Conservation (phyloP, 2,329 filamentous ascomycete species). For the Aspergillus japonicus region DNA sequence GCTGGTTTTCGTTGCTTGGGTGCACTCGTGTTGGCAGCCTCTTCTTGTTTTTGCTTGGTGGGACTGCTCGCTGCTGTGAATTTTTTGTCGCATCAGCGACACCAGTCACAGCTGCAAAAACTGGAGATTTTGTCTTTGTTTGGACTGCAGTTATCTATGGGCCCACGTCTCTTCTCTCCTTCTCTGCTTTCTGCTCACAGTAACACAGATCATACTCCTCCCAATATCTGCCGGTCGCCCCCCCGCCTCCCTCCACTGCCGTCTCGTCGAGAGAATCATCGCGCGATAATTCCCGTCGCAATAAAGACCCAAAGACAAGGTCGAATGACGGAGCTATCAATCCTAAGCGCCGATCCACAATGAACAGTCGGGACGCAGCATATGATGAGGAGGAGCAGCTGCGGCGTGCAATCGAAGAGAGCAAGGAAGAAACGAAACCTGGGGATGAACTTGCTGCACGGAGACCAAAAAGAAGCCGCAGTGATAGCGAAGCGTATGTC, state of each 20-base stretch:
- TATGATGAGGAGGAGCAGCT: conserved; percentile 94
- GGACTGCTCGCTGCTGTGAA: background rate
- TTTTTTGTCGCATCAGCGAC: background rate
- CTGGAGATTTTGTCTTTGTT: background rate
- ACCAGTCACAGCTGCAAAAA: background rate
- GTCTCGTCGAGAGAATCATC: conserved; percentile 46
- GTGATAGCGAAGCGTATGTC: conserved; percentile 91
- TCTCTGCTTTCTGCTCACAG: conserved; percentile 31
- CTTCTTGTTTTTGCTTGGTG: background rate
- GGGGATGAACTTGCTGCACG: conserved; percentile 57
- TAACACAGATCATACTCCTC: conserved; percentile 59
- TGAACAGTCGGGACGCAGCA: conserved; percentile 93
- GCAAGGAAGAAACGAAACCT: conserved; percentile 72
- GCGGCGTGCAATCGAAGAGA: conserved; percentile 87
- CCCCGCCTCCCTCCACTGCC: conserved; percentile 46
- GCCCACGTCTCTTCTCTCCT: background rate
- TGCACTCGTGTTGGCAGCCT: background rate
- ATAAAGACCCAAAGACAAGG: conserved; percentile 46
- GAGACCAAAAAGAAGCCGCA: conserved; percentile 78
- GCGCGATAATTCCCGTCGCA: conserved; percentile 38
- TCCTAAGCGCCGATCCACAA: conserved; percentile 86
- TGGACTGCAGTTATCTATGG: background rate
- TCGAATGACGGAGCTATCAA: conserved; percentile 56
- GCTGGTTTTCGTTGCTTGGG: background rate
- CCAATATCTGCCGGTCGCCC: conserved; percentile 60